These are phyloP conservation scores for Passiflora organensis DNA, from an alignment of 345 rosid genomes.

Conservation along the genomic window DNA sequence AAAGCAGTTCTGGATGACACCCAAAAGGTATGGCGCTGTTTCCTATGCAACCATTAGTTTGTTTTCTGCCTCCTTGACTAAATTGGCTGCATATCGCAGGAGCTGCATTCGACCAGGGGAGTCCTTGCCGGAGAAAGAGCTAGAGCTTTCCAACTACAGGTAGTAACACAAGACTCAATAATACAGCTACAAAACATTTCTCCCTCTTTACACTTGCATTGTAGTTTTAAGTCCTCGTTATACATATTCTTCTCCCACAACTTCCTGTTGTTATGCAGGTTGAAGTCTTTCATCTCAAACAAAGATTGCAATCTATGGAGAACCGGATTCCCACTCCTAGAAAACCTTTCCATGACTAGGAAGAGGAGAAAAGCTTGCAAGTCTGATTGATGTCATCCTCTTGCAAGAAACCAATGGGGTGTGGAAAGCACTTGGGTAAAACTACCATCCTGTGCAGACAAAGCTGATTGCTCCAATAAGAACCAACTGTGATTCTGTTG, in stretches of 20 bases:
- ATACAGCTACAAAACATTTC: too few species aligned
- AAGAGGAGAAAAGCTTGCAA: background rate
- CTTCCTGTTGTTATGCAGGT: conserved; percentile 42
- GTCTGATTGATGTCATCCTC: too few species aligned
- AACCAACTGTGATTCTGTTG: too few species aligned
- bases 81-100: conserved; percentile 37
- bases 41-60: background rate
- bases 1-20: conserved; percentile 94
- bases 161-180: conserved; percentile 9
- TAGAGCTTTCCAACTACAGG: conserved; percentile 95
- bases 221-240: too few species aligned
- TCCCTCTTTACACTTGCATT: too few species aligned
- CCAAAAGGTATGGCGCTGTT: conserved; percentile 62
- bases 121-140: conserved; percentile 93
- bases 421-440: too few species aligned
- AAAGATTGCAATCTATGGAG: conserved; percentile 84
- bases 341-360: conserved; percentile 64
- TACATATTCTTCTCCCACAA: background rate
- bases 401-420: too few species aligned
- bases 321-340: conserved; percentile 71
- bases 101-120: conserved; percentile 93
- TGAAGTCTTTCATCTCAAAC: conserved; percentile 96
- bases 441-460: too few species aligned
- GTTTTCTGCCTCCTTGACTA: conserved; percentile 6
- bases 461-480: too few species aligned